These are phyloP conservation scores for Agastache rugosa DNA, from an alignment of 257 asterid genomes.

Conservation along the genomic window DNA sequence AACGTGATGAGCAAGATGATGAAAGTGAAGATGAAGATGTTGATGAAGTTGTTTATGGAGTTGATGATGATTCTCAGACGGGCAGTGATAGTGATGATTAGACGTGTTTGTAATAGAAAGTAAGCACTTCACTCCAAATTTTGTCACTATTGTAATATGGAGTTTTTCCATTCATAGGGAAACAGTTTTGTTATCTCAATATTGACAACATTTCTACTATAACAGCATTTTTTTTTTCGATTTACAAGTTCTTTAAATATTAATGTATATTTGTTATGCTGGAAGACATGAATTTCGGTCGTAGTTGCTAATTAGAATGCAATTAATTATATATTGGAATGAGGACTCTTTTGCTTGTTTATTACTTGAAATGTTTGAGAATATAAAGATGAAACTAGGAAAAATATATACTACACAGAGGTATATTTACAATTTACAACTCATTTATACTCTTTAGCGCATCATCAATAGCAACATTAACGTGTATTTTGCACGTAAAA, in stretches of 20 bases:
- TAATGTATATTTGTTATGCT: slow-evolving; percentile 24
- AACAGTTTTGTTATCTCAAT: slow-evolving; percentile 19
- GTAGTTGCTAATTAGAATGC: neutral
- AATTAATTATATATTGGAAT: neutral
- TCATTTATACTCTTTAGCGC: too few species aligned
- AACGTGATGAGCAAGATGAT: slow-evolving; percentile 47
- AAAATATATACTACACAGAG: too few species aligned
- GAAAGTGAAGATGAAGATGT: slow-evolving; percentile 81
- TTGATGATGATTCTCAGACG: slow-evolving; percentile 70
- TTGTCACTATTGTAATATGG: slow-evolving; percentile 22
- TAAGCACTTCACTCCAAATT: slow-evolving; percentile 24
- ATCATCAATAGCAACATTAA: too few species aligned
- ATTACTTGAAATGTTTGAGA: neutral
- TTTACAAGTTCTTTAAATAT: neutral
- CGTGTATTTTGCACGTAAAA: too few species aligned
- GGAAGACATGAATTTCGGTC: neutral
- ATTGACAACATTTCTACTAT: neutral
- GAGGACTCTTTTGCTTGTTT: neutral
- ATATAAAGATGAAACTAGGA: neutral
- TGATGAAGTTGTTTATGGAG: slow-evolving; percentile 82
- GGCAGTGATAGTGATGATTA: slow-evolving; percentile 71
- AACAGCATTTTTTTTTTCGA: slow-evolving; percentile 14
- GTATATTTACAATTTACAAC: too few species aligned
- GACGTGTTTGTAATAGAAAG: slow-evolving; percentile 31
- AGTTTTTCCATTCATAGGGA: neutral